A percentile compares a stretch with the other conserved stretches of the same genome.
These are phyloP conservation scores for Jaltomata sinuosa DNA, from an alignment of 257 asterid species.

Conservation along the genomic window DNA sequence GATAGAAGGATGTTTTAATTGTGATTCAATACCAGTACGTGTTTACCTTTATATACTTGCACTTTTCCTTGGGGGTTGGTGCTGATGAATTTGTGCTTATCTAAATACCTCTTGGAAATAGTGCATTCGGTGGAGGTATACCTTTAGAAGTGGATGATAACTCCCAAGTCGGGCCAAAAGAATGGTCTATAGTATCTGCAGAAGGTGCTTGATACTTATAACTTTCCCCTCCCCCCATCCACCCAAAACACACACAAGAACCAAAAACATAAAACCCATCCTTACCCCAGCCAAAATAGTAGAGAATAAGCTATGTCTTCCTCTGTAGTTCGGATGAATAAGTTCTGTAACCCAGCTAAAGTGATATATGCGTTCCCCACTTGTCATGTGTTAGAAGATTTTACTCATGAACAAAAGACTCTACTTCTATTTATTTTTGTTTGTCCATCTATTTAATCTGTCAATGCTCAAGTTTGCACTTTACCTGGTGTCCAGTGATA, in stretches of 20 bases:
- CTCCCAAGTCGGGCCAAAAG: neutral
- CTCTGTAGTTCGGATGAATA: neutral
- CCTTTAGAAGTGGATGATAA: neutral
- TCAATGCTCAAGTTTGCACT: neutral
- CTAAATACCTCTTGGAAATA: neutral
- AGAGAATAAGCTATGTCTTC: neutral
- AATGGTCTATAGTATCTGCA: neutral
- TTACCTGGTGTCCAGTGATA: slow-evolving; percentile 45
- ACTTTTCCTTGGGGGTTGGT: neutral
- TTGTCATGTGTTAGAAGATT: neutral
- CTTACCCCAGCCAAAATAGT: neutral
- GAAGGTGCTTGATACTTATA: neutral
- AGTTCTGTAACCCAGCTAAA: neutral
- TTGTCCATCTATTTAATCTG: neutral
- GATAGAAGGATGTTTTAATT: neutral
- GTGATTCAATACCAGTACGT: neutral
- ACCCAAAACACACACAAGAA: neutral
- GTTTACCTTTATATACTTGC: neutral
- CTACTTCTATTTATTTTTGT: neutral
- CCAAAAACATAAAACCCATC: neutral
- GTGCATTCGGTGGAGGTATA: neutral
- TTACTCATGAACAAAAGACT: neutral
- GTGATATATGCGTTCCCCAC: neutral
- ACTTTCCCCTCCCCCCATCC: too few relatives aligned
- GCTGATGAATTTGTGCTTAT: neutral